Conservation (phyloP, 1,284 basidiomycete genomes). For the Ceratobasidium sp. region DNA sequence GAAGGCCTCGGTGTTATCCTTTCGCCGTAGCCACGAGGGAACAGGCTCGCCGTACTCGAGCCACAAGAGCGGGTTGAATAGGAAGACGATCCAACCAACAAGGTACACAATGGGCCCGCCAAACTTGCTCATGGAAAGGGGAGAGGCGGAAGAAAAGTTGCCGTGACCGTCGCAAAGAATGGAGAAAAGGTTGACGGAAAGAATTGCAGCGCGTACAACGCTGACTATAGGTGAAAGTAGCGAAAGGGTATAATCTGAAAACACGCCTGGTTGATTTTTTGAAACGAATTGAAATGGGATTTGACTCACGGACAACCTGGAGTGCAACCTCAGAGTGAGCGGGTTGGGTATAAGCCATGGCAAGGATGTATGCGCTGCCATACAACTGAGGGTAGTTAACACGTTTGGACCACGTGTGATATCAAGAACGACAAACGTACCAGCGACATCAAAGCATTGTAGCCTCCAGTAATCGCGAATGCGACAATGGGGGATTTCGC, state of each 20-base stretch:
- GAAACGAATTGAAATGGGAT: no score
- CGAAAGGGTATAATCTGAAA: constrained; percentile 68
- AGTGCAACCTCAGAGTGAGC: constrained; percentile 62
- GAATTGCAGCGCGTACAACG: constrained; percentile 70
- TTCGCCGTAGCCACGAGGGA: constrained; percentile 33
- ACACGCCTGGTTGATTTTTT: no score
- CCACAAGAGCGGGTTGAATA: constrained; percentile 65
- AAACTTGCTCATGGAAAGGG: constrained; percentile 64
- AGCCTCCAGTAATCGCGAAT: constrained; percentile 76
- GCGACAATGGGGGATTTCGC: constrained; percentile 72
- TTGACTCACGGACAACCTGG: constrained; percentile 61
- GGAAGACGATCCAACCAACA: constrained; percentile 62
- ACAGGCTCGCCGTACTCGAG: constrained; percentile 64
- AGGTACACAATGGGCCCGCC: constrained; percentile 81
- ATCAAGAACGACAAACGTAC: no score
- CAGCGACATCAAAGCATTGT: constrained; percentile 74
- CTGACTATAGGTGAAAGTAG: constrained; percentile 74
- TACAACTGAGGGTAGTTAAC: constrained; percentile 67
- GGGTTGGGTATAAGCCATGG: constrained; percentile 71
- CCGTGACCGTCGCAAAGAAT: constrained; percentile 71
- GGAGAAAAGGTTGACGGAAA: constrained; percentile 79
- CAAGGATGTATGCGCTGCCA: constrained; percentile 68
- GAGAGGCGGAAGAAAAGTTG: constrained; percentile 57
- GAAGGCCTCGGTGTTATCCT: constrained; percentile 28
- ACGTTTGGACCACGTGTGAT: no score